A percentile compares a stretch with the other conserved stretches of the same genome.
Conservation (phyloP, 2,329 filamentous ascomycete species). For the Ophiostoma pallidulum region DNA sequence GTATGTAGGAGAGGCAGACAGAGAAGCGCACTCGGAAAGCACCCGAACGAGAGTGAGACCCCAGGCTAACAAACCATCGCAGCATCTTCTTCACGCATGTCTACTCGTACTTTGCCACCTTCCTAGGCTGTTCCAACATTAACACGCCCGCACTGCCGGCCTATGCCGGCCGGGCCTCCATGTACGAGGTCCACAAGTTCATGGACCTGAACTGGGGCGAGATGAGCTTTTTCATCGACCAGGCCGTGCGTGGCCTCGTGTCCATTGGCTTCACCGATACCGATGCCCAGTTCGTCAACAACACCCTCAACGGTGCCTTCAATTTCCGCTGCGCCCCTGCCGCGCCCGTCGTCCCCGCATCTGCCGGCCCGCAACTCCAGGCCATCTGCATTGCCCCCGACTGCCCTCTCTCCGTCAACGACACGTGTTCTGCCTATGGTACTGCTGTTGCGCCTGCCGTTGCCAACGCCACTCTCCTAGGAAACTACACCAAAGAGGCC, state of each 20-base stretch:
- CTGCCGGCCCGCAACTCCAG: slow-evolving; percentile 11
- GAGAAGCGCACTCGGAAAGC: too few species aligned
- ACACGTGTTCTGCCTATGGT: slow-evolving; percentile 9
- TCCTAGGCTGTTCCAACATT: slow-evolving; percentile 10
- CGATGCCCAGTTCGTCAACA: slow-evolving; percentile 12
- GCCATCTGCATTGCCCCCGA: slow-evolving; percentile 12
- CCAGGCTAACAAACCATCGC: not conserved
- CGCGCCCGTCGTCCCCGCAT: slow-evolving; percentile 5
- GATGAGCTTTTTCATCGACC: slow-evolving; percentile 12
- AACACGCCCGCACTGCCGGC: not conserved
- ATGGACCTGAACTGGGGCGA: slow-evolving; percentile 12
- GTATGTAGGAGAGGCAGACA: not conserved
- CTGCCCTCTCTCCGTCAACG: slow-evolving; percentile 10
- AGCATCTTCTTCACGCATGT: slow-evolving; percentile 12
- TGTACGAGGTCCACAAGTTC: slow-evolving; percentile 14
- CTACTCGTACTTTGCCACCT: slow-evolving; percentile 10
- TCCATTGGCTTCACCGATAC: slow-evolving; percentile 9
- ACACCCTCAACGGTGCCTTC: slow-evolving; percentile 6
- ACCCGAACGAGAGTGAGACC: too few species aligned
- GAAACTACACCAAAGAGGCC: slow-evolving; percentile 8
- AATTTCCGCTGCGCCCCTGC: slow-evolving; percentile 12
- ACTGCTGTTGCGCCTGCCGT: slow-evolving; percentile 8
- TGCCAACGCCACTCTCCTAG: slow-evolving; percentile 11
- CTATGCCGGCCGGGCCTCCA: slow-evolving; percentile 11
- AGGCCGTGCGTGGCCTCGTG: slow-evolving; percentile 9